Conservation (phyloP, 1,284 basidiomycete species). For the Dichomitus squalens region DNA sequence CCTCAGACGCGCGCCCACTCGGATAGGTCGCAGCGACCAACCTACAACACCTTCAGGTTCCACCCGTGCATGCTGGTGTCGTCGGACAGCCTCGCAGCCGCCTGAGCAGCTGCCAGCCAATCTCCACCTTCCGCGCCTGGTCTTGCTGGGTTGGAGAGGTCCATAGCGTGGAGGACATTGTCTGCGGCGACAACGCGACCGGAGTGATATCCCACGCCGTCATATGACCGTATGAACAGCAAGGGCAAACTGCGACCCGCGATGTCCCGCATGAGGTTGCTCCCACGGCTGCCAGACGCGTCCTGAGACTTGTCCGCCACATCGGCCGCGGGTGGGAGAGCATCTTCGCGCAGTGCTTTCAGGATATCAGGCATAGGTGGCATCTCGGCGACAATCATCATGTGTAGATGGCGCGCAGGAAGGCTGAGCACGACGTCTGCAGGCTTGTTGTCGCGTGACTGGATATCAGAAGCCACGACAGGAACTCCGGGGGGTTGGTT, state of each 20-base stretch:
- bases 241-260: constrained; percentile 67
- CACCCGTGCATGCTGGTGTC: constrained; percentile 66
- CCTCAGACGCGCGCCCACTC: not conserved
- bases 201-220: constrained; percentile 84
- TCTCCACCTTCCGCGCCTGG: constrained; percentile 23
- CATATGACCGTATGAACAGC: constrained; percentile 72
- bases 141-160: constrained; percentile 39
- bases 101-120: constrained; percentile 59
- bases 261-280: constrained; percentile 34
- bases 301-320: constrained; percentile 21
- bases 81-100: constrained; percentile 47
- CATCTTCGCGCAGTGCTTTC: constrained; percentile 73
- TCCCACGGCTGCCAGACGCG: constrained; percentile 12
- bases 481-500: constrained; percentile 29
- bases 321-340: constrained; percentile 44
- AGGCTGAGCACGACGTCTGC: constrained; percentile 40
- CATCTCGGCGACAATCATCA: constrained; percentile 79
- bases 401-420: constrained; percentile 44
- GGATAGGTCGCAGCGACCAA: not conserved
- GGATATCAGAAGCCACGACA: constrained; percentile 11
- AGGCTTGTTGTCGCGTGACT: not conserved
- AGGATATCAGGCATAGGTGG: constrained; percentile 71
- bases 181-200: constrained; percentile 83
- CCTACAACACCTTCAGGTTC: constrained; percentile 74
- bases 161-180: constrained; percentile 73